phyloP scores from a whole-genome alignment of 257 asterid genomes.

The Ballota nigra region DNA sequence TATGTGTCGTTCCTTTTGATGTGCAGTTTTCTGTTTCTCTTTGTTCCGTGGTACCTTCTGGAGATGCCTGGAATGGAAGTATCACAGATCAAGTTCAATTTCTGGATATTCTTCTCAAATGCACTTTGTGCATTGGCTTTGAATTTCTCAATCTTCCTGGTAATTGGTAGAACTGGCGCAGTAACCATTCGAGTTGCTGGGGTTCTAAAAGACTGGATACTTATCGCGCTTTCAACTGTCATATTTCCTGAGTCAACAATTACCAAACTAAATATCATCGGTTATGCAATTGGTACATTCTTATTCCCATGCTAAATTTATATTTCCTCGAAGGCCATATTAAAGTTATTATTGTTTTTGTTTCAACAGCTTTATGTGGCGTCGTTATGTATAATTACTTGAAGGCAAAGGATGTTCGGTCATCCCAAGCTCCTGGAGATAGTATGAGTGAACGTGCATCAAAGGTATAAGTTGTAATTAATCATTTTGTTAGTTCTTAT shows the following conservation, averaged over 20 bases:
- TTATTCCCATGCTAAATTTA: slow-evolving; percentile 9
- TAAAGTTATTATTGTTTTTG: slow-evolving; percentile 15
- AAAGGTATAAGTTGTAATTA: slow-evolving; percentile 33
- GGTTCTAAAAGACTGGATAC: slow-evolving; percentile 96
- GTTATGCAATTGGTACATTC: slow-evolving; percentile 86
- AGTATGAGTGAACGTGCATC: slow-evolving; percentile 34
- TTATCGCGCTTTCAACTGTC: slow-evolving; percentile 87
- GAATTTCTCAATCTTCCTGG: slow-evolving; percentile 94
- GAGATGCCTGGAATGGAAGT: slow-evolving; percentile 96
- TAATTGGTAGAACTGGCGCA: slow-evolving; percentile 97
- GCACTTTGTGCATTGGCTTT: slow-evolving; percentile 93
- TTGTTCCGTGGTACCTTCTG: slow-evolving; percentile 94
- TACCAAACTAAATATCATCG: slow-evolving; percentile 77
- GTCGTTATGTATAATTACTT: slow-evolving; percentile 67
- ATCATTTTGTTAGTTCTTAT: neutral
- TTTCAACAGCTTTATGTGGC: slow-evolving; percentile 81
- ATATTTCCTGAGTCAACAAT: slow-evolving; percentile 91
- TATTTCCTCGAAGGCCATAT: slow-evolving; percentile 1
- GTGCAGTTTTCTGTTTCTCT: slow-evolving; percentile 90
- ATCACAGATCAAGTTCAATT: slow-evolving; percentile 77
- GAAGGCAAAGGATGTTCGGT: slow-evolving; percentile 50
- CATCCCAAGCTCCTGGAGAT: slow-evolving; percentile 44
- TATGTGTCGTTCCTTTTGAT: slow-evolving; percentile 7
- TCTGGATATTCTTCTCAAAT: slow-evolving; percentile 96
- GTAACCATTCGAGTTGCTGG: slow-evolving; percentile 98